Conservation (phyloP, 1,284 basidiomycete genomes). For the Ustilago nuda region DNA sequence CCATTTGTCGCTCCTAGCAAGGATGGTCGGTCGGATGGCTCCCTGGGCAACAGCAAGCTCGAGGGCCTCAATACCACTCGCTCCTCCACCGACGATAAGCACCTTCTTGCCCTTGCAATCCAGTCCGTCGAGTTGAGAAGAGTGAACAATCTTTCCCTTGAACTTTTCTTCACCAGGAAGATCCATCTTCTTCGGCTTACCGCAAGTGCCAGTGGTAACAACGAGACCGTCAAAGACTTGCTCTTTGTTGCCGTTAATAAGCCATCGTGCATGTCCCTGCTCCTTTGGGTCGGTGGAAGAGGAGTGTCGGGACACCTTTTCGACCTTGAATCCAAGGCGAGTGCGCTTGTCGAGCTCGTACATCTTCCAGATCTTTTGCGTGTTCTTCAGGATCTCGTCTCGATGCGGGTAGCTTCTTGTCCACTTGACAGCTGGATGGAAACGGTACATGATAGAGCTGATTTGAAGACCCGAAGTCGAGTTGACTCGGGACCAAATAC, state of each 20-base stretch:
- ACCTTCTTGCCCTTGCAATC: constrained; percentile 72
- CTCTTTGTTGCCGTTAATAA: constrained; percentile 71
- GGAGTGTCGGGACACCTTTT: constrained; percentile 62
- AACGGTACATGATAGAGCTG: constrained; percentile 73
- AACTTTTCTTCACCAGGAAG: constrained; percentile 73
- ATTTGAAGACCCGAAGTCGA: constrained; percentile 76
- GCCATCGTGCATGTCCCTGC: constrained; percentile 73
- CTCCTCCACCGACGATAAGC: constrained; percentile 74
- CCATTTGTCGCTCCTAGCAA: constrained; percentile 71
- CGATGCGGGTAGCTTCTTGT: constrained; percentile 72
- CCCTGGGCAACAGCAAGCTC: constrained; percentile 71
- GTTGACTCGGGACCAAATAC: constrained; percentile 77
- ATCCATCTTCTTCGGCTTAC: constrained; percentile 73
- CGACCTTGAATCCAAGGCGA: constrained; percentile 71
- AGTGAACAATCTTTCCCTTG: constrained; percentile 74
- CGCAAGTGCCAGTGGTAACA: constrained; percentile 75
- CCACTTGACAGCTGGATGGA: constrained; percentile 62
- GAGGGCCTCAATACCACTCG: constrained; percentile 76
- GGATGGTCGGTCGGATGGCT: constrained; percentile 72
- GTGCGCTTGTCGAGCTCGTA: constrained; percentile 74
- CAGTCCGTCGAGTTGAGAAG: constrained; percentile 73
- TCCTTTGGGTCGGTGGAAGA: constrained; percentile 67
- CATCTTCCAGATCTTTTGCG: constrained; percentile 73
- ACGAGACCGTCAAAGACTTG: constrained; percentile 76
- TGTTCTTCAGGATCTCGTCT: constrained; percentile 76